phyloP scores from a whole-genome alignment of 805 yeast genomes.

The Blastobotrys chiropterorum region DNA sequence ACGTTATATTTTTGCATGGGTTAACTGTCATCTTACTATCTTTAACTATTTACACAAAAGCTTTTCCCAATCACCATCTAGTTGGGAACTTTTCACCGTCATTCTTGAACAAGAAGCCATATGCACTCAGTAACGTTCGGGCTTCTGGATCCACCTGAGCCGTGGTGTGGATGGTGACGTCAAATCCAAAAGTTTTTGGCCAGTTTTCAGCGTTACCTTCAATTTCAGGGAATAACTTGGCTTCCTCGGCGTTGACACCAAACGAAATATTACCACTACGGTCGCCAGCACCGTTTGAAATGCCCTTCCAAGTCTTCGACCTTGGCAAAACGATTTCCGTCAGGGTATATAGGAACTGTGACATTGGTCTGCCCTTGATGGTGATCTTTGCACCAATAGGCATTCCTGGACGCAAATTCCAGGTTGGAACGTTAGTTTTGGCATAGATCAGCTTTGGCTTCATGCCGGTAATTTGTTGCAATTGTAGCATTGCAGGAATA shows the following conservation, averaged over 20 bases:
- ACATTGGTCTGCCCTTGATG: constrained; percentile 72
- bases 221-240: constrained; percentile 85
- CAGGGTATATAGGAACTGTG: constrained; percentile 78
- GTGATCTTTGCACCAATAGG: constrained; percentile 86
- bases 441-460: constrained; percentile 72
- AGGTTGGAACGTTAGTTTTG: constrained; percentile 70
- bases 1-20: too few relatives aligned
- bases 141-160: constrained; percentile 92
- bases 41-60: constrained; percentile 3
- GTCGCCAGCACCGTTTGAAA: constrained; percentile 75
- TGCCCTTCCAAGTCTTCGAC: constrained; percentile 79
- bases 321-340: constrained; percentile 92
- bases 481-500: constrained; percentile 66
- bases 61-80: constrained; percentile 16
- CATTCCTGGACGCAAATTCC: constrained; percentile 84
- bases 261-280: constrained; percentile 77
- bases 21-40: neutral
- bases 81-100: constrained; percentile 40
- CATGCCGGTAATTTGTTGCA: constrained; percentile 91
- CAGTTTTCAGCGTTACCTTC: constrained; percentile 85
- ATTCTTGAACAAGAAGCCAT: constrained; percentile 66
- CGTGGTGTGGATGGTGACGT: constrained; percentile 75
- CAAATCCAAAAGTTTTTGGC: constrained; percentile 82
- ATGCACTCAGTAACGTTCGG: constrained; percentile 70
- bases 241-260: constrained; percentile 73